These are phyloP conservation scores for Leucaena leucocephala DNA, from an alignment of 306 rosid genomes.

Conservation along the genomic window DNA sequence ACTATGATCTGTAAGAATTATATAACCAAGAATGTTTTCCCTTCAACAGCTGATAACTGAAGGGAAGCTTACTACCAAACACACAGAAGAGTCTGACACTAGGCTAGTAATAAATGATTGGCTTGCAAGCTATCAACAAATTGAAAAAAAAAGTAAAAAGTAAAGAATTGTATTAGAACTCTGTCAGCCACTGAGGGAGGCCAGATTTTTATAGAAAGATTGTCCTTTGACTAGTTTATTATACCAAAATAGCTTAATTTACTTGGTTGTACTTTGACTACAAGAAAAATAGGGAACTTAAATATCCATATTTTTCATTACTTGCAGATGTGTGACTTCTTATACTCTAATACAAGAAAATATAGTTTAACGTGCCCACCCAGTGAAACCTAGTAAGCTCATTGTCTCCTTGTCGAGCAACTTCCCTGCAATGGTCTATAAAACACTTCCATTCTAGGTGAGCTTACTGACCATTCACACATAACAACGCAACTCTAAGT, in stretches of 20 bases:
- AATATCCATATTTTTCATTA: no score
- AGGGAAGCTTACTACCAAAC: background rate
- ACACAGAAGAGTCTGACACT: background rate
- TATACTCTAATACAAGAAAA: background rate
- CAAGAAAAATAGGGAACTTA: no score
- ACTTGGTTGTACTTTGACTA: no score
- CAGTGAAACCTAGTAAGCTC: constrained; percentile 34
- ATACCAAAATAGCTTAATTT: no score
- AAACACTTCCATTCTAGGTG: constrained; percentile 48
- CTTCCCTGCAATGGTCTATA: constrained; percentile 32
- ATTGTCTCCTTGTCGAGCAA: constrained; percentile 24
- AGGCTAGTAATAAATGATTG: background rate
- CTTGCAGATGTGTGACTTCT: no score
- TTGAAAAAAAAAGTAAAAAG: background rate
- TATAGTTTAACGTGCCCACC: constrained; percentile 35
- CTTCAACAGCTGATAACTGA: background rate
- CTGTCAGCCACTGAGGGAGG: background rate
- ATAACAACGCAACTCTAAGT: background rate
- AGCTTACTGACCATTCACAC: constrained; percentile 76
- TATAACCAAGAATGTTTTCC: background rate
- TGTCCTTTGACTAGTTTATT: no score
- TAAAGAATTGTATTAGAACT: background rate
- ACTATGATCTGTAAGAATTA: background rate
- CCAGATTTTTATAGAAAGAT: background rate
- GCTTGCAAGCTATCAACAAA: background rate